A percentile compares a stretch with the other conserved stretches of the same genome.
These are phyloP conservation scores for Leccinum subgranulosum DNA, from an alignment of 768 basidiomycete species.

Conservation along the genomic window DNA sequence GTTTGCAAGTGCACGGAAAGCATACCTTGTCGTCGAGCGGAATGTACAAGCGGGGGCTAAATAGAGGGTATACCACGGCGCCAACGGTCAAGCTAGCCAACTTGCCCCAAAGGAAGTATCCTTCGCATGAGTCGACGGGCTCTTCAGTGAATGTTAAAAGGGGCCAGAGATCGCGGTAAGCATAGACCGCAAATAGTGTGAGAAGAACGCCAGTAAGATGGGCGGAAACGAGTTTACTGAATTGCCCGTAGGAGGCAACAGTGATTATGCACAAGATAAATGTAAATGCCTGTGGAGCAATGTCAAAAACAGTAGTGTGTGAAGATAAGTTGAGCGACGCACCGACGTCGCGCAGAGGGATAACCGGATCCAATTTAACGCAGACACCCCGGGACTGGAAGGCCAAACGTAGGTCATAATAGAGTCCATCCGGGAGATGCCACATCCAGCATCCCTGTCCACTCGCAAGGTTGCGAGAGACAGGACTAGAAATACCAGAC, in stretches of 20 bases:
- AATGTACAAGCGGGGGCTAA: not conserved
- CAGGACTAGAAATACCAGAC: not conserved
- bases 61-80: not conserved
- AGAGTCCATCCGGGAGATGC: not conserved
- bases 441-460: not conserved
- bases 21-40: not conserved
- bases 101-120: not conserved
- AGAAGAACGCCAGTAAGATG: not conserved
- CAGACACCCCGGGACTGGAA: not conserved
- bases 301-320: not conserved
- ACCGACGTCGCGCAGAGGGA: not conserved
- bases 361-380: not conserved
- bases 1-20: not conserved
- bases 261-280: not conserved
- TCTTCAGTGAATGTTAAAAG: not conserved
- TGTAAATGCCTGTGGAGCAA: not conserved
- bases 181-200: not conserved
- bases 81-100: not conserved
- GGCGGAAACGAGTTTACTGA: not conserved
- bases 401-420: not conserved
- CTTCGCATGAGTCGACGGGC: not conserved
- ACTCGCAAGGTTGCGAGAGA: not conserved
- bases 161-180: not conserved
- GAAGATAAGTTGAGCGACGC: not conserved
- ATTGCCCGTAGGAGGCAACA: not conserved